Evolutionary conservation across 495 filamentous ascomycete genomes (phyloP), one percentile per base, ranked within the genome.

Genomic region (Podospora anserina): DNA sequence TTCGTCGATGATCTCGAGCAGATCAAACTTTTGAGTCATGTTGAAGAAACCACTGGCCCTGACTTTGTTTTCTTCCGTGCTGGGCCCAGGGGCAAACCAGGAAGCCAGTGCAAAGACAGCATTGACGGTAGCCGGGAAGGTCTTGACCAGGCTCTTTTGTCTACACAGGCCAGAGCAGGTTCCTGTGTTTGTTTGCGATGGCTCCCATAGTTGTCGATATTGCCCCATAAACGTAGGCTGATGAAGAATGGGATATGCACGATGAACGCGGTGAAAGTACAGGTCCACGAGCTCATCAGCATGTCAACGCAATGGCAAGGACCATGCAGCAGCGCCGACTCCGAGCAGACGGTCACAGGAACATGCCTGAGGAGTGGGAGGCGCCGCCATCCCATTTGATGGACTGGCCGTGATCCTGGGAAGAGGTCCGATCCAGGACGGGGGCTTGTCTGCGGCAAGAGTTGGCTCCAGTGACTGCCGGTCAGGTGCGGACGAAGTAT

Each of bases 21-120:
- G 63, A 26, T 56, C 39, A 15, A 65, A 23, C 39, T 57, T 55
- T 28, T 65, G 63, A 13, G 63, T 56, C 20, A 26, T 20, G 63
- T 65, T 57, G 44, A 65, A 65, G 49, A 20, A 65, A 26, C 15
- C 15, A 49, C 39, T 54, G 63, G 16, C 49, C 61, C 4, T 16
- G 61, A 0, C 39, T 16, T 49, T 49, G 15, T 49, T 49, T 49
- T 49, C 39, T 49, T 49, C 39, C 15, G 39, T 11, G 9, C 39
- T 49, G 3, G 28, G 23, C 1, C 61, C 16, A 1, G 28, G 18
- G 19, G 61, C 63, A 56, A 65, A 65, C 34, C 53, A 53, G 7
- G 44, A 65, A 18, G 63, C 63, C 4, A 65, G n/a, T 4, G 63
- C 63, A 55, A 65, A 65, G 39, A 65, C 63, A 23, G 63, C 63